These are phyloP conservation scores for Apiotrichum montevideense DNA, from an alignment of 1,284 basidiomycete genomes.

Conservation along the genomic window DNA sequence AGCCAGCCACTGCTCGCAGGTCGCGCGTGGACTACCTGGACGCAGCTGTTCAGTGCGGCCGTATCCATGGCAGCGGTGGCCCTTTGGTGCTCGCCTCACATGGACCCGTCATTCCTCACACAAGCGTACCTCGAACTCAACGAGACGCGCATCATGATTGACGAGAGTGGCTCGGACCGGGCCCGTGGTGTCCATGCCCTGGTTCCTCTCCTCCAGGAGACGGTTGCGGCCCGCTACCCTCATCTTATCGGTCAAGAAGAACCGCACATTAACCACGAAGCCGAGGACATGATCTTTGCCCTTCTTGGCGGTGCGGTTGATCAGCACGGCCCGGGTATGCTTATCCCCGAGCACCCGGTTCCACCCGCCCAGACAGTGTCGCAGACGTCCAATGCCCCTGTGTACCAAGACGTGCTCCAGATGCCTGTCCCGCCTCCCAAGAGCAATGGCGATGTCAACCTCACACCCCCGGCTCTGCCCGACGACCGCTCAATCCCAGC, in stretches of 20 bases:
- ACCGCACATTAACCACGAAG: constrained; percentile 17
- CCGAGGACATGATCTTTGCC: constrained; percentile 41
- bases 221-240: constrained; percentile 34
- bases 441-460: no score
- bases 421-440: no score
- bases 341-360: not conserved
- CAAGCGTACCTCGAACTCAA: constrained; percentile 32
- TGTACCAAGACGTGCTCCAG: no score
- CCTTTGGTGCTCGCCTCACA: constrained; percentile 36
- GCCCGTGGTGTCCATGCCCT: constrained; percentile 17
- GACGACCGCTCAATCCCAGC: no score
- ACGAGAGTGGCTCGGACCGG: constrained; percentile 27
- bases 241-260: constrained; percentile 24
- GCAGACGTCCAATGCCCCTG: no score
- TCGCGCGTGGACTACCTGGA: constrained; percentile 37
- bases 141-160: constrained; percentile 32
- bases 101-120: constrained; percentile 27
- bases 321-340: constrained; percentile 1
- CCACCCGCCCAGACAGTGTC: not conserved
- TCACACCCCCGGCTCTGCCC: no score
- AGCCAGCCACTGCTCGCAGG: constrained; percentile 34
- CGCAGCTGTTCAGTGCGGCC: constrained; percentile 38
- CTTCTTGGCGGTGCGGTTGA: constrained; percentile 40
- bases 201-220: constrained; percentile 31
- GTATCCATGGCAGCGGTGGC: constrained; percentile 39